These are phyloP conservation scores for Pulveroboletus sp. DNA, from an alignment of 768 basidiomycete species.

Conservation along the genomic window DNA sequence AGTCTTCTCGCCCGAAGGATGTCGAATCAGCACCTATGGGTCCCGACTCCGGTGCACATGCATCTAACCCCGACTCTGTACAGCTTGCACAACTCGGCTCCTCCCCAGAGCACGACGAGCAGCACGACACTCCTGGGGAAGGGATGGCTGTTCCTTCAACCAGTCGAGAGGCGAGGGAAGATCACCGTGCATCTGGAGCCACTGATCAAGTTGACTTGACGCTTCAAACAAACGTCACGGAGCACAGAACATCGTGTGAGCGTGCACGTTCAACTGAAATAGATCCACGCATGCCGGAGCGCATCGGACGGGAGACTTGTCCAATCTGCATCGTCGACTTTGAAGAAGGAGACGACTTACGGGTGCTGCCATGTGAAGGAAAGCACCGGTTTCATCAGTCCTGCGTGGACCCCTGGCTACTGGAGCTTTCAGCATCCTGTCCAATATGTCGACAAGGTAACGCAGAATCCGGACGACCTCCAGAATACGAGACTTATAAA, in stretches of 20 bases:
- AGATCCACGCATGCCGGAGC: constrained; percentile 51
- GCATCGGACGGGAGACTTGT: constrained; percentile 81
- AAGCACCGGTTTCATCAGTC: constrained; percentile 86
- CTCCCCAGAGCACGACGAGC: background rate
- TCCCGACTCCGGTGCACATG: background rate
- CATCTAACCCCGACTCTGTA: constrained; percentile 7
- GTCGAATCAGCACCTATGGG: constrained; percentile 23
- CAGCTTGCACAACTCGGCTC: constrained; percentile 7
- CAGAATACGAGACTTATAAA: background rate
- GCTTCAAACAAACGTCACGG: background rate
- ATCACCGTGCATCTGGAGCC: constrained; percentile 2
- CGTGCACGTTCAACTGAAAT: constrained; percentile 10
- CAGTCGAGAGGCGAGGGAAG: background rate
- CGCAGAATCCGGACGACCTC: constrained; percentile 12
- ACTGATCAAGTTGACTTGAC: constrained; percentile 2
- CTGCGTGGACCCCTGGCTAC: constrained; percentile 92
- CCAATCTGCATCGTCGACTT: constrained; percentile 96
- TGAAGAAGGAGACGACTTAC: constrained; percentile 87
- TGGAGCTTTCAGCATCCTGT: constrained; percentile 86
- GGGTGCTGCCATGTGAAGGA: constrained; percentile 87
- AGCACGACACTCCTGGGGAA: background rate
- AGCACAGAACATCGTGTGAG: background rate
- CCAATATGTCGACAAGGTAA: constrained; percentile 89
- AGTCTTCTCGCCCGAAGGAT: constrained; percentile 27
- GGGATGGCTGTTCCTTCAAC: background rate